Evolutionary conservation across 495 filamentous ascomycete genomes (phyloP).

Genomic region (Podospora pseudocomata): DNA sequence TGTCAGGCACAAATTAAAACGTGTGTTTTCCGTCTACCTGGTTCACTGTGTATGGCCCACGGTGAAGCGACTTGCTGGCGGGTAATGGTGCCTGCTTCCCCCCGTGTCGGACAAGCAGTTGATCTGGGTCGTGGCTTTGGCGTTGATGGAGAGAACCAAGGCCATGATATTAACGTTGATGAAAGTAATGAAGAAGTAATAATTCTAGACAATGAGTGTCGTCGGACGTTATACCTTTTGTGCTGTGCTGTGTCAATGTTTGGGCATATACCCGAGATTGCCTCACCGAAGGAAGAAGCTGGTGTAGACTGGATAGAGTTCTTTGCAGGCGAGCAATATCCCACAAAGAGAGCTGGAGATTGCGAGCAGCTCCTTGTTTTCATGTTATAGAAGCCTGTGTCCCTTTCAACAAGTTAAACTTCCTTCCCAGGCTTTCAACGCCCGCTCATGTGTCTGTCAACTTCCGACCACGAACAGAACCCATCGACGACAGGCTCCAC

Average conservation of each 20-base stretch:
- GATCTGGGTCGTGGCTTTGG: neutral
- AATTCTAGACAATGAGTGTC: neutral
- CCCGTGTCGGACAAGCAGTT: conserved; percentile 1
- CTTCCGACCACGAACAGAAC: too few species aligned
- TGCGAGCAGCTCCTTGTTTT: too few species aligned
- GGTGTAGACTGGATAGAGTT: neutral
- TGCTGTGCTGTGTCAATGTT: neutral
- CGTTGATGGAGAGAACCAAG: neutral
- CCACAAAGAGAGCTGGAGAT: too few species aligned
- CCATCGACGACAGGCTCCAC: too few species aligned
- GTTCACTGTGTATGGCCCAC: conserved; percentile 9
- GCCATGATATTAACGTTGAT: neutral
- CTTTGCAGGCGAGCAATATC: neutral
- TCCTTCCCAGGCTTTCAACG: too few species aligned
- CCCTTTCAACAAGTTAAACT: too few species aligned
- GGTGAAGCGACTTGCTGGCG: neutral
- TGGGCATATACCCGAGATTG: neutral
- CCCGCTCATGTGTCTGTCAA: too few species aligned
- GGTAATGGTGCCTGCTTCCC: conserved; percentile 10
- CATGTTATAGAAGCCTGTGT: too few species aligned
- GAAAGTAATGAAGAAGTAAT: neutral
- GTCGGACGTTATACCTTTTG: neutral
- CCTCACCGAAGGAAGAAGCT: neutral
- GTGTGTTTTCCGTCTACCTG: conserved; percentile 6
- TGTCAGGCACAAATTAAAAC: conserved; percentile 22